A percentile compares a stretch with the other conserved stretches of the same genome.
Conservation (phyloP, 306 rosid genomes). For the Amphicarpaea edgeworthii region DNA sequence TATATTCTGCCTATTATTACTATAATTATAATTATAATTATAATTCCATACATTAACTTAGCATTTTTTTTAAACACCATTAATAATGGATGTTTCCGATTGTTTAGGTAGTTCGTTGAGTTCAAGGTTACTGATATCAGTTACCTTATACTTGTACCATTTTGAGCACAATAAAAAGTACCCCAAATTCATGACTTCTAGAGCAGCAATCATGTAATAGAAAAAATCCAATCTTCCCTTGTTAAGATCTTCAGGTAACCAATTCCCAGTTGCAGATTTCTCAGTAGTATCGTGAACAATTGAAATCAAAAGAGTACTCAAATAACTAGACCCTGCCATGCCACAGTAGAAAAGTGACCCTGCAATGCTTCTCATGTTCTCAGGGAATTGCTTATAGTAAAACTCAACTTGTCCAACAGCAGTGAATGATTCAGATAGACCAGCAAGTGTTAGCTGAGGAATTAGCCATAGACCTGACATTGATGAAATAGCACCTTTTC, state of each 20-base stretch:
- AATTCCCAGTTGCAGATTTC: conserved; percentile 60
- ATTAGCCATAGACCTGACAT: conserved; percentile 77
- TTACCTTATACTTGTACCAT: conserved; percentile 75
- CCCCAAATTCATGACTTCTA: conserved; percentile 60
- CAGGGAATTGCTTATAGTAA: conserved; percentile 88
- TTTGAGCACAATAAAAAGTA: conserved; percentile 68
- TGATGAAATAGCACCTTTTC: conserved; percentile 79
- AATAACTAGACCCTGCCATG: conserved; percentile 72
- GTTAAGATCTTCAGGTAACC: conserved; percentile 91
- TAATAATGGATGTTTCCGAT: conserved; percentile 32
- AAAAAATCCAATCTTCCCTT: conserved; percentile 82
- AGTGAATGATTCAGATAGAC: conserved; percentile 65
- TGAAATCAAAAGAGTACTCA: conserved; percentile 63
- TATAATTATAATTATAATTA: too few relatives aligned
- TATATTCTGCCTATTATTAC: neutral
- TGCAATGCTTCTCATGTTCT: conserved; percentile 90
- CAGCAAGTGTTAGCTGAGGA: conserved; percentile 71
- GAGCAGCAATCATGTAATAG: conserved; percentile 64
- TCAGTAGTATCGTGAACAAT: conserved; percentile 56
- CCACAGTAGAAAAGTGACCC: conserved; percentile 75
- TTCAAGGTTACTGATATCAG: conserved; percentile 15
- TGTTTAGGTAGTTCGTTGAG: conserved; percentile 44
- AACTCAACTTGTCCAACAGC: conserved; percentile 77
- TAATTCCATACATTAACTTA: conserved; percentile 13
- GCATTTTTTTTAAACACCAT: conserved; percentile 45